These are phyloP conservation scores for Didymella exigua DNA, from an alignment of 2,329 filamentous ascomycete species.

Conservation along the genomic window DNA sequence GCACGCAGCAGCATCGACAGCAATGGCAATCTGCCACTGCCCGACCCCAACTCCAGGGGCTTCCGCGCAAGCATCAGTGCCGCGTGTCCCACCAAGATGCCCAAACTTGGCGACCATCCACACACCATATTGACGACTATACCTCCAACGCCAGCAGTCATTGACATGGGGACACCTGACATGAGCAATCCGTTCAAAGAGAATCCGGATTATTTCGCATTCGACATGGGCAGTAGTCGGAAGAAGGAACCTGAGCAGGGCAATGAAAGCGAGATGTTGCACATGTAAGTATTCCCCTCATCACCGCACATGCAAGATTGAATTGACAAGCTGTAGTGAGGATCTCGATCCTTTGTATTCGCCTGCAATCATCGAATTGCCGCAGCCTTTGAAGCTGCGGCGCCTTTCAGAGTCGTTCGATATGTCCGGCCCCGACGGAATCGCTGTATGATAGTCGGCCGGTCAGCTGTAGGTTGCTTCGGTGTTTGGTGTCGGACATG, in stretches of 20 bases:
- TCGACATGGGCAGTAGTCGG: slow-evolving; percentile 27
- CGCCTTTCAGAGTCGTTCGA: slow-evolving; percentile 32
- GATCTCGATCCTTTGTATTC: slow-evolving; percentile 40
- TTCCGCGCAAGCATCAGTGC: slow-evolving; percentile 39
- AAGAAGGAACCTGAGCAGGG: slow-evolving; percentile 18
- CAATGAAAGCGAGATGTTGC: slow-evolving; percentile 29
- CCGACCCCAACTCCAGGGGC: slow-evolving; percentile 41
- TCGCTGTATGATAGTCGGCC: neutral
- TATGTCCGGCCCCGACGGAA: slow-evolving; percentile 16
- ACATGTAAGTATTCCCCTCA: slow-evolving; percentile 28
- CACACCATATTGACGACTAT: slow-evolving; percentile 47
- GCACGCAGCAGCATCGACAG: slow-evolving; percentile 3
- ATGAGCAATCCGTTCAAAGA: slow-evolving; percentile 48
- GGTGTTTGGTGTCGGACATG: neutral
- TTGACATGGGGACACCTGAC: slow-evolving; percentile 20
- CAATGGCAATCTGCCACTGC: slow-evolving; percentile 14
- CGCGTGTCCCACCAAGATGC: slow-evolving; percentile 50
- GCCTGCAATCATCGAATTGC: slow-evolving; percentile 26
- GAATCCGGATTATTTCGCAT: slow-evolving; percentile 39
- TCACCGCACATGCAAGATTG: neutral
- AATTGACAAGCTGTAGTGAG: slow-evolving; percentile 27
- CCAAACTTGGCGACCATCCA: slow-evolving; percentile 36
- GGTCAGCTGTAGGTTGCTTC: neutral
- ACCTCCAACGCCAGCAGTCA: slow-evolving; percentile 47
- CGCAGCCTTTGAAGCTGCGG: slow-evolving; percentile 28